phyloP scores from a whole-genome alignment of 306 rosid genomes.

The Spatholobus suberectus region DNA sequence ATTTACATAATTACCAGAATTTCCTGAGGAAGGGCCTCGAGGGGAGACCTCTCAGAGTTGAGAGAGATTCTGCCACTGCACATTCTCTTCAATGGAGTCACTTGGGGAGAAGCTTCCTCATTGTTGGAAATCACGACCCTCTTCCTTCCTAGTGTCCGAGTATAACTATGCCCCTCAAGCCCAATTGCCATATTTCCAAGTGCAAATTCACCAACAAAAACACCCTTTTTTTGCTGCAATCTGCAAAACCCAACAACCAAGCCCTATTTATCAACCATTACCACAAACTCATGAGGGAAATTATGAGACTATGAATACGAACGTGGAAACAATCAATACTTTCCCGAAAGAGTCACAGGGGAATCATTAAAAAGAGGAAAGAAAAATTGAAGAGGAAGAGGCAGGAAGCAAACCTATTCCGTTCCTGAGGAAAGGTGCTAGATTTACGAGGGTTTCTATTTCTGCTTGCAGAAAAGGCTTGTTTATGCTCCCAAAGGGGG shows the following conservation, averaged over 20 bases:
- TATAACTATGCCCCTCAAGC: conserved; percentile 32
- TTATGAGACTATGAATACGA: not conserved
- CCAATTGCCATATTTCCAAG: conserved; percentile 42
- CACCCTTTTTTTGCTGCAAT: not conserved
- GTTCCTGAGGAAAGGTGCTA: not conserved
- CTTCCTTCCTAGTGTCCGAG: conserved; percentile 61
- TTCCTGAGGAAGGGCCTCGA: conserved; percentile 76
- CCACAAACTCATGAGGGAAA: not conserved
- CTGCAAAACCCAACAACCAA: not conserved
- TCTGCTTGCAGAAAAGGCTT: not conserved
- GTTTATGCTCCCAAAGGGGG: not conserved
- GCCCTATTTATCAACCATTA: conserved; percentile 7
- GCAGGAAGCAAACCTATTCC: conserved; percentile 9
- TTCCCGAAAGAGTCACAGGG: not conserved
- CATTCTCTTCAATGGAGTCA: conserved; percentile 57
- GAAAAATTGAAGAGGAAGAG: not conserved
- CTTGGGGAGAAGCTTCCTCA: conserved; percentile 33
- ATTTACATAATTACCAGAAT: conserved; percentile 61
- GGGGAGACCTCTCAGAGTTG: conserved; percentile 42
- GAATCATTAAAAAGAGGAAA: not conserved
- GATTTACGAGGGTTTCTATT: conserved; percentile 13
- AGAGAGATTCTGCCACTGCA: conserved; percentile 33
- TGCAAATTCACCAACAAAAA: not conserved
- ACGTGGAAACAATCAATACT: not conserved
- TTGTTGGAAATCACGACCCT: conserved; percentile 53